Percentiles rank a stretch among this genome's conserved stretches.
These are phyloP conservation scores for Trichoderma sp. DNA, from an alignment of 2,329 filamentous ascomycete species.

Conservation along the genomic window DNA sequence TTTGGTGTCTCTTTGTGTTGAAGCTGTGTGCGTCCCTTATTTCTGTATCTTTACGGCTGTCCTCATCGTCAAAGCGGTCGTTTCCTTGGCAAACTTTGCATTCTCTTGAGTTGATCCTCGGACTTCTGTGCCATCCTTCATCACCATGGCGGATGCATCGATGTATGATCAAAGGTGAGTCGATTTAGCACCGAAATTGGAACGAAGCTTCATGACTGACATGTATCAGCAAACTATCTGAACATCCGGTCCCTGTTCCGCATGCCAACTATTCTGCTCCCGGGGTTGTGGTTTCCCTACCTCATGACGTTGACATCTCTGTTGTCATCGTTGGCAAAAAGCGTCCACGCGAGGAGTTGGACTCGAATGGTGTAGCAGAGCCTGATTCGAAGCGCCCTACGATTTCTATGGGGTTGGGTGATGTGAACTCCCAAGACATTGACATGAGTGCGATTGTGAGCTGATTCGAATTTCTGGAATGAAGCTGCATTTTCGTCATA, in stretches of 20 bases:
- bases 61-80: background rate
- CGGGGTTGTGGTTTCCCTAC: background rate
- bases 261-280: background rate
- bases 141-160: background rate
- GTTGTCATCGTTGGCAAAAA: background rate
- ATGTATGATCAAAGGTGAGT: background rate
- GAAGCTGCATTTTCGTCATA: background rate
- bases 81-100: background rate
- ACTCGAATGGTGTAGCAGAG: background rate
- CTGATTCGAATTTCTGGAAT: background rate
- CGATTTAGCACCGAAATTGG: background rate
- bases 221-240: background rate
- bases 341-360: background rate
- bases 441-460: background rate
- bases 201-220: background rate
- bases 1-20: background rate
- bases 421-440: background rate
- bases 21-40: background rate
- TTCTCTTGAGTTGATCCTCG: background rate
- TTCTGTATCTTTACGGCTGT: background rate
- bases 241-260: background rate
- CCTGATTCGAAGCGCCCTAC: conserved; percentile 6
- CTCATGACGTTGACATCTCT: background rate
- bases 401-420: background rate
- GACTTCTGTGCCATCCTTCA: background rate